phyloP scores from a whole-genome alignment of 352 stramenopile genomes.

The Phytophthora boehmeriae region DNA sequence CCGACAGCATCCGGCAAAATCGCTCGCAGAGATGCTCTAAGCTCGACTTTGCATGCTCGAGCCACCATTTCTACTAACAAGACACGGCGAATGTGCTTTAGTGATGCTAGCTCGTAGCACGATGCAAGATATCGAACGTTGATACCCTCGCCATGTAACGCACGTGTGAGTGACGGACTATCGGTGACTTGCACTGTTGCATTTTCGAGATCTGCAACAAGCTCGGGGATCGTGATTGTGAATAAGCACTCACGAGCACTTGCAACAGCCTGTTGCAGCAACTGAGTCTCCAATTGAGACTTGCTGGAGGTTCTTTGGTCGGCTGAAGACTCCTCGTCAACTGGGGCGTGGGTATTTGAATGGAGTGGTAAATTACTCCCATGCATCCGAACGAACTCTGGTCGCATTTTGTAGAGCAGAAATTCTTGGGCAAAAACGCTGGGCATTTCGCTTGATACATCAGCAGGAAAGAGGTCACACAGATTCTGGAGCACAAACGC shows the following conservation, averaged over 20 bases:
- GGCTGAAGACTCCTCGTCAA: background rate
- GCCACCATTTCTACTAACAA: conserved; percentile 70
- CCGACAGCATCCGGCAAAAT: conserved; percentile 31
- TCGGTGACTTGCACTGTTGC: conserved; percentile 37
- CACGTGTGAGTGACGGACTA: conserved; percentile 41
- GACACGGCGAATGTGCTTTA: conserved; percentile 47
- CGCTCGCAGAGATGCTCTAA: conserved; percentile 39
- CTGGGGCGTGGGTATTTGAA: conserved; percentile 33
- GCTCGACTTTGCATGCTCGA: conserved; percentile 60
- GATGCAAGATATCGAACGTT: conserved; percentile 62
- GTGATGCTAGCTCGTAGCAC: conserved; percentile 54
- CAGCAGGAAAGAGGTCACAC: conserved; percentile 37
- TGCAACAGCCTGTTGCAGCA: conserved; percentile 40
- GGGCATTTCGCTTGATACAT: conserved; percentile 26
- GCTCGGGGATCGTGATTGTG: conserved; percentile 46
- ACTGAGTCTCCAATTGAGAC: conserved; percentile 31
- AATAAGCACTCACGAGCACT: conserved; percentile 50
- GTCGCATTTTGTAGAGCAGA: conserved; percentile 46
- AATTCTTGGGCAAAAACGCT: conserved; percentile 9
- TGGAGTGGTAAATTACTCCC: conserved; percentile 42
- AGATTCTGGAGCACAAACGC: conserved; percentile 36
- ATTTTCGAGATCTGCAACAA: conserved; percentile 52
- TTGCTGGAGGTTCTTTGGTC: conserved; percentile 4
- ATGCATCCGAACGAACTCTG: conserved; percentile 54
- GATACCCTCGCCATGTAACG: conserved; percentile 58